Base-by-base conservation (phyloP, 441 rosid genomes). In the Bruguiera hainesii region DNA sequence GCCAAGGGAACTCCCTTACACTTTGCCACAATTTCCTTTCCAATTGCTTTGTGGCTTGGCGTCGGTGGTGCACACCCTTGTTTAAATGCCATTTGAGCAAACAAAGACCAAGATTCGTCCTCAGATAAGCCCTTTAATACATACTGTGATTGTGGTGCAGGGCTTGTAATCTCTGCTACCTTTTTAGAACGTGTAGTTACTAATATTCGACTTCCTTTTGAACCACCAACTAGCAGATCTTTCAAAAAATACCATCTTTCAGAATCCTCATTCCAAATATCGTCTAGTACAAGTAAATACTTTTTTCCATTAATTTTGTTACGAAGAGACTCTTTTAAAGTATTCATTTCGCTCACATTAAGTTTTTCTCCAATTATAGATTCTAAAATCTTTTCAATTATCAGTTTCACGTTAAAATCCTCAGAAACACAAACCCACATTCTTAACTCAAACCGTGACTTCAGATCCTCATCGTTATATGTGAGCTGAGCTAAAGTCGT, bases 241-340 rank as follows among this genome's bases (percentile, higher is more conserved):
- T 56, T 67, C 63, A 78, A 62, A 0, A n/a, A 30, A 5, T 56
- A 20, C 81, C 81, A 80, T 58, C 20, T 67, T 8, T 71, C 67
- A 6, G n/a, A 55, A 25, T 79, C 29, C 39, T 80, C 84, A n/a
- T 67, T 73, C 81, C 87, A 83, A 15, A 75, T 67, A 42, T 83
- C 83, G 66, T 83, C 84, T 29, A 83, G 21, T 23, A 83, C 75
- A 7, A 83, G 73, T 26, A 83, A 59, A 63, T 60, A 75, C 6
- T 4, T 71, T 37, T 66, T 68, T 60, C 55, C 71, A 19, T 66
- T 46, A 7, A 78, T 23, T 4, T 60, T 52, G 56, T 64, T 37
- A 9, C 65, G 65, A 26, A 81, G 66, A 8, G 50, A 55, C 46
- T 25, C 50, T 60, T 71, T 71, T 70, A 76, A 29, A 1, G n/a